Conservation (phyloP, 768 basidiomycete genomes). For the Paxillus ammoniavirescens region DNA sequence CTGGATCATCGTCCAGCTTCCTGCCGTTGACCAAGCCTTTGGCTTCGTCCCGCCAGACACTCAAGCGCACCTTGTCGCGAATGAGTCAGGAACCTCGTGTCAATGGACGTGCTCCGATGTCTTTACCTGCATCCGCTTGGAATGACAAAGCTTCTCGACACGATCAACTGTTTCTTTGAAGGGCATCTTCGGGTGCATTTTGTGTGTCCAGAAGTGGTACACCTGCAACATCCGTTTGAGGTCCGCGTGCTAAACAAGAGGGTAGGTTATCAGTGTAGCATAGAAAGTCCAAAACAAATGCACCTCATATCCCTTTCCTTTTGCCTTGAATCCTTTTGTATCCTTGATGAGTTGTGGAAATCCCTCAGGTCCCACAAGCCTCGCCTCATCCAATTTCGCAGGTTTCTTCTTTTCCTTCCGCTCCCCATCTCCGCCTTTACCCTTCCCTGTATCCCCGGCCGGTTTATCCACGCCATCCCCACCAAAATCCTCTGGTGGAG, state of each 20-base stretch:
- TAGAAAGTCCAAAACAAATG: neutral
- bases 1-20: slow-evolving; percentile 17
- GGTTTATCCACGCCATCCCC: neutral
- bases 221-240: slow-evolving; percentile 75
- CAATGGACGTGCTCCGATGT: neutral
- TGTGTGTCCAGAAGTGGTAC: slow-evolving; percentile 96
- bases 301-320: slow-evolving; percentile 94
- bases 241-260: slow-evolving; percentile 60
- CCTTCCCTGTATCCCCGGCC: slow-evolving; percentile 9
- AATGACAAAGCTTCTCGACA: slow-evolving; percentile 87
- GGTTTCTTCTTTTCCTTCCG: slow-evolving; percentile 33
- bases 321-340: slow-evolving; percentile 73
- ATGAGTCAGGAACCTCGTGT: slow-evolving; percentile 3
- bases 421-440: slow-evolving; percentile 20
- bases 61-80: slow-evolving; percentile 54
- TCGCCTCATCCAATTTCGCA: slow-evolving; percentile 69
- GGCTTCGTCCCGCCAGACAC: slow-evolving; percentile 77
- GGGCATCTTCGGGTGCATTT: slow-evolving; percentile 83
- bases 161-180: slow-evolving; percentile 84
- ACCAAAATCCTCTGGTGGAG: slow-evolving; percentile 32
- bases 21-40: slow-evolving; percentile 40
- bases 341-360: slow-evolving; percentile 79
- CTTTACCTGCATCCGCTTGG: slow-evolving; percentile 80
- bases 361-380: slow-evolving; percentile 70
- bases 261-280: neutral